Evolutionary conservation across 2,329 filamentous ascomycete species (phyloP).

Genomic region (Colletotrichum brevisporum): DNA sequence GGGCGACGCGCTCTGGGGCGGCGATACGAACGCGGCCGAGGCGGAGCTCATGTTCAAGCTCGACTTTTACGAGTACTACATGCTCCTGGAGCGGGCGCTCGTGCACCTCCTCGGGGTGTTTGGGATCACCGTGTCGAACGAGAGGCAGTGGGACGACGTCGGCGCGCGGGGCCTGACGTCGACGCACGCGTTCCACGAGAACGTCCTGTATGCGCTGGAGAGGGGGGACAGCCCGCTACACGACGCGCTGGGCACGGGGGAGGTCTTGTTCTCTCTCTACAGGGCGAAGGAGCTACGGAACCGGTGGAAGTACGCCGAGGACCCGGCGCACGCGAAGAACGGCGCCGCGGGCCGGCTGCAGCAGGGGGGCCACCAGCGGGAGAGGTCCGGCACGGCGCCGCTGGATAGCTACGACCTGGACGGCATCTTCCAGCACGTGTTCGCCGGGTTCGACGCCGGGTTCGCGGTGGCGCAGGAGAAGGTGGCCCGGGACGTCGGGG

Average conservation of each 20-base stretch:
- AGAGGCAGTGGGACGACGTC: conserved; percentile 19
- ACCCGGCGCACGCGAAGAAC: conserved; percentile 41
- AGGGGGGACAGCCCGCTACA: conserved; percentile 70
- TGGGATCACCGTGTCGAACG: conserved; percentile 65
- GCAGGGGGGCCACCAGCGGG: conserved; percentile 35
- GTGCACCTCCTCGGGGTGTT: conserved; percentile 77
- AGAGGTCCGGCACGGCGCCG: conserved; percentile 49
- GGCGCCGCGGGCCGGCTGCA: too few species aligned
- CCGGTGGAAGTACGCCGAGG: conserved; percentile 78
- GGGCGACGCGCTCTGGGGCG: conserved; percentile 50
- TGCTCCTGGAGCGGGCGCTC: conserved; percentile 78
- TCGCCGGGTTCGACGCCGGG: conserved; percentile 71
- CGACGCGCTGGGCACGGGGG: conserved; percentile 65
- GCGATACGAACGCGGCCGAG: conserved; percentile 54
- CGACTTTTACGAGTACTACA: conserved; percentile 84
- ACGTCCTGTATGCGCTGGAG: conserved; percentile 75
- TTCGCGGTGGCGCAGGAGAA: conserved; percentile 65
- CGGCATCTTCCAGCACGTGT: conserved; percentile 69
- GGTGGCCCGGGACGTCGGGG: conserved; percentile 49
- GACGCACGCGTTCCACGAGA: conserved; percentile 72
- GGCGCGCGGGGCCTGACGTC: conserved; percentile 18
- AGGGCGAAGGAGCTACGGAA: conserved; percentile 80
- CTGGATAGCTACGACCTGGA: conserved; percentile 74
- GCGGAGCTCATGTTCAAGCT: conserved; percentile 81
- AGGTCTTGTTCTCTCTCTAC: conserved; percentile 70